These are phyloP conservation scores for Wallemia mellicola DNA, from an alignment of 1,284 basidiomycete species.

Conservation along the genomic window DNA sequence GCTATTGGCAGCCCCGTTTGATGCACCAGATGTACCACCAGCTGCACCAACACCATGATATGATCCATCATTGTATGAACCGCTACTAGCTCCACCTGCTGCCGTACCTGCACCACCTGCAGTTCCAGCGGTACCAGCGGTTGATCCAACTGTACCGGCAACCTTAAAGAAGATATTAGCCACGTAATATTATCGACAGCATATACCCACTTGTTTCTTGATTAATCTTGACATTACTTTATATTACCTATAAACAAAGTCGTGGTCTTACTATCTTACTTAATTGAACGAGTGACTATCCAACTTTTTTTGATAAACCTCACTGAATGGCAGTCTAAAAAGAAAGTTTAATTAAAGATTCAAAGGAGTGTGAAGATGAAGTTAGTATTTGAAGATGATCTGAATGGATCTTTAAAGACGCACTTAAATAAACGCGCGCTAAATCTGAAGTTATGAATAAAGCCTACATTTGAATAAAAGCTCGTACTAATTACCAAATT, in stretches of 20 bases:
- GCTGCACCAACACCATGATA: neutral
- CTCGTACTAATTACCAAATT: neutral
- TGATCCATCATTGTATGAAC: neutral
- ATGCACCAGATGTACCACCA: neutral
- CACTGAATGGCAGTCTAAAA: neutral
- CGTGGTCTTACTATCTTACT: no score
- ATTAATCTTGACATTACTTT: neutral
- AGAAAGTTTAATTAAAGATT: neutral
- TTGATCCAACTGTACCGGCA: neutral
- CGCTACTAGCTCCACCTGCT: neutral
- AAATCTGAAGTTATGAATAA: neutral
- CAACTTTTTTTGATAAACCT: neutral
- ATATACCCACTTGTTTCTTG: neutral
- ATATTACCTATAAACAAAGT: no score
- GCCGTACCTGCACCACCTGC: no score
- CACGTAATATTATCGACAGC: neutral
- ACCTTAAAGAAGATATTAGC: neutral
- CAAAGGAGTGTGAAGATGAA: neutral
- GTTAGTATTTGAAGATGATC: neutral
- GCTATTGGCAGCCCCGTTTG: neutral
- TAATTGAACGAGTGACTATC: neutral
- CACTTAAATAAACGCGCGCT: neutral
- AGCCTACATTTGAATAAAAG: neutral
- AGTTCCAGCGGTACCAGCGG: neutral
- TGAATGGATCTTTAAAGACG: neutral